Base-by-base conservation (phyloP, 192 early-diverging fungal genomes). In the Coemansia sp. region DNA sequence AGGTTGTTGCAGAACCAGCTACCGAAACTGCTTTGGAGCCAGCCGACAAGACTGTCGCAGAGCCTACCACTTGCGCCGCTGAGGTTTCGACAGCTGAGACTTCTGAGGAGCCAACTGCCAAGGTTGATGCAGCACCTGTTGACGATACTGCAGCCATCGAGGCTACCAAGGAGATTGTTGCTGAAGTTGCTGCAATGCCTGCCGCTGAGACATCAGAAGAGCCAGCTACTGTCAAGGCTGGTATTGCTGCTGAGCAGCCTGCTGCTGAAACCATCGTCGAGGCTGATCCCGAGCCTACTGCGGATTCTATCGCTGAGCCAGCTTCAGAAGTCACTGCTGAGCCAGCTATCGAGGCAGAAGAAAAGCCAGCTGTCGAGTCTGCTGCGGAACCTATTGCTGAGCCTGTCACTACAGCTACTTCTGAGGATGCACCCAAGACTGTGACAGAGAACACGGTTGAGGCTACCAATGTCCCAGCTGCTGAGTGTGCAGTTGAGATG, bases 111-210 rank as follows among this genome's bases (percentile, higher is more conserved):
- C n/a, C 0, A 1, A 48, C 16, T 30, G 30, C 49, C 14, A 49
- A 25, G 6, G n/a, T 27, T 25, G 39, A 10, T 46, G 57, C n/a
- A 6, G 57, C 19, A 6, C 30, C 1, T 3, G 55, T 7, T 56
- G 34, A 6, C 29, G 61, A 62, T 25, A 4, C 60, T 16, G 60
- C 45, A 56, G 55, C 7, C 46, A 2, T 30, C 29, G 47, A 24
- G 16, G 11, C 29, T 10, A 32, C 22, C 20, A 19, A 0, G n/a
- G 32, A 56, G 29, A 8, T 16, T 16, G 55, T 36, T 18, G 16
- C 18, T 56, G 55, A n/a, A n/a, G n/a, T n/a, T n/a, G n/a, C n/a
- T n/a, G n/a, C n/a, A n/a, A n/a, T 19, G 13, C 4, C 4, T 27
- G 53, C 24, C 2, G 25, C 28, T 4, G 61, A 62, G 22, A 23